Base-by-base conservation (phyloP, 169 alveolate species). In the Eimeria acervulina region DNA sequence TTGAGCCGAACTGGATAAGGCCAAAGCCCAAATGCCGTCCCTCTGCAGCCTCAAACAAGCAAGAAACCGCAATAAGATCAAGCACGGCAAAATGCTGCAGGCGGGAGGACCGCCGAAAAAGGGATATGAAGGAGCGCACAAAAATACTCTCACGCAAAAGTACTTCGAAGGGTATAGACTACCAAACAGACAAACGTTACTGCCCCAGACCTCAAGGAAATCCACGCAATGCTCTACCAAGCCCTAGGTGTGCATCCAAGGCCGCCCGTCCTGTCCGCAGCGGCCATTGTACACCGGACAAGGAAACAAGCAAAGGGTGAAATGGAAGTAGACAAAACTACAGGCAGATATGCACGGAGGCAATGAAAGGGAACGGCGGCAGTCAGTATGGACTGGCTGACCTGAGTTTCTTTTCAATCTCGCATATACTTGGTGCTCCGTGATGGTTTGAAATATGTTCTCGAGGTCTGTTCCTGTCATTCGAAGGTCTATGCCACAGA, bases 21-120 rank as follows among this genome's bases (percentile, higher is more conserved):
- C 96, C 96, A 52, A 88, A 81, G 2, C 96, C 96, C 68, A 88
- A 89, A 78, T 93, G 96, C 61, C 94, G 81, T 17, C 96, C 96
- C n/a, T 93, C 96, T 93, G 94, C 80, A 68, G 63, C 61, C n/a
- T 6, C 55, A 40, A 40, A 42, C 55, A 76, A 40, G 2, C 19
- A 15, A 42, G 8, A 21, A 42, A 17, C 23, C 13, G 83, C 52
- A 72, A 33, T 33, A 33, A 28, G 42, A 33, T 36, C 21, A 36
- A 72, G 15, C 51, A 19, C 52, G 31, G n/a, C 51, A 1, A 72
- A 21, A 36, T 38, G 52, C 47, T 17, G 4, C 51, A 33, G 81
- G 81, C 52, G 31, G 44, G 8, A 31, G 26, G 36, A 15, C 36
- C 47, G 51, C 51, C 51, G 47, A 1, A 13, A 36, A 70, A 3